These are phyloP conservation scores for Cystoisospora suis DNA, from an alignment of 169 alveolate genomes.

Conservation along the genomic window DNA sequence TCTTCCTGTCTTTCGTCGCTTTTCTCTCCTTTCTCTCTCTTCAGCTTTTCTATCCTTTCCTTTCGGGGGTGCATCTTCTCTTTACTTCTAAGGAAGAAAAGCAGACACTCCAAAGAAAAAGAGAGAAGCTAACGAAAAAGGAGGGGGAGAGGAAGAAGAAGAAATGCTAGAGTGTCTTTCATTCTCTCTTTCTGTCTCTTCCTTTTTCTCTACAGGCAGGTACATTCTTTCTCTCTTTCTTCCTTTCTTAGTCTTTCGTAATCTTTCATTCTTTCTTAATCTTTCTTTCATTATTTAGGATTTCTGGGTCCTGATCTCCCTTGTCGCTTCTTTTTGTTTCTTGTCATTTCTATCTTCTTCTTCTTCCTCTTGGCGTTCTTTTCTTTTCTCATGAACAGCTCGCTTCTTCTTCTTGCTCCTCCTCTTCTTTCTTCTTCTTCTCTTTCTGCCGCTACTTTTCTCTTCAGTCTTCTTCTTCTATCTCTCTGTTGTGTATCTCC, in stretches of 20 bases:
- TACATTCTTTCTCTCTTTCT: background rate
- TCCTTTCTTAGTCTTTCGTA: background rate
- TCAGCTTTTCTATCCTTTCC: background rate
- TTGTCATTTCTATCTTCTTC: background rate
- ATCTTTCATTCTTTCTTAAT: background rate
- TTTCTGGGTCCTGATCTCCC: background rate
- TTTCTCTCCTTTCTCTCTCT: background rate
- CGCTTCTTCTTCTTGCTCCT: background rate
- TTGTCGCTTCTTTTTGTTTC: background rate
- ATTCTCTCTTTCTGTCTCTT: background rate
- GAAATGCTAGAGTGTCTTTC: too few species aligned
- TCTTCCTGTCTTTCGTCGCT: background rate
- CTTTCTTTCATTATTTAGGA: background rate
- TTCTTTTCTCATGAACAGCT: background rate
- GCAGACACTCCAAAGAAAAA: too few species aligned
- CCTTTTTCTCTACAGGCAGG: too few species aligned
- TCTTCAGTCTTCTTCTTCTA: background rate
- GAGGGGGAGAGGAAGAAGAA: too few species aligned
- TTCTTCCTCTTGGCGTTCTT: background rate
- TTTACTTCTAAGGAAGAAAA: too few species aligned
- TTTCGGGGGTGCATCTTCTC: too few species aligned
- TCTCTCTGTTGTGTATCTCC: background rate
- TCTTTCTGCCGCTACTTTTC: background rate
- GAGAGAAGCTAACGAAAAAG: too few species aligned
- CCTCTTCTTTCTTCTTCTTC: background rate